These are phyloP conservation scores for Sapria himalayana DNA, from an alignment of 345 rosid genomes.

Conservation along the genomic window DNA sequence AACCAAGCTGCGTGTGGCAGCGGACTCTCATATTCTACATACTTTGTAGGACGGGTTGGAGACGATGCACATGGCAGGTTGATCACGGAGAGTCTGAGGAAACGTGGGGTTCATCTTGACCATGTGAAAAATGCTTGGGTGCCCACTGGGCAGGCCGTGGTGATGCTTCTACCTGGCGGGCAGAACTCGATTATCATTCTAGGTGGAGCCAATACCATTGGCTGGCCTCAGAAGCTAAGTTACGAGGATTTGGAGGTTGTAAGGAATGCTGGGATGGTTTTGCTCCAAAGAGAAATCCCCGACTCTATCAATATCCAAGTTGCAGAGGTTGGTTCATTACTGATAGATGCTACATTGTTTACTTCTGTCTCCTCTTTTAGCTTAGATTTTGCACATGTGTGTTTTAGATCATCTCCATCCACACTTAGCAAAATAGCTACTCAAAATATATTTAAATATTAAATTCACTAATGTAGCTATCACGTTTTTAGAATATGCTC, in stretches of 20 bases:
- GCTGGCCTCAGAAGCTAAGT: conserved; percentile 44
- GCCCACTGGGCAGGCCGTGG: conserved; percentile 95
- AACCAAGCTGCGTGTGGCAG: conserved; percentile 90
- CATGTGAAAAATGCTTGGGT: conserved; percentile 21
- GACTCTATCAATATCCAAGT: conserved; percentile 77
- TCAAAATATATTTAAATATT: too few relatives aligned
- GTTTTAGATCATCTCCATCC: too few relatives aligned
- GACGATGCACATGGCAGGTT: conserved; percentile 67
- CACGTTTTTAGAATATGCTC: too few relatives aligned
- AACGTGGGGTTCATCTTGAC: conserved; percentile 44
- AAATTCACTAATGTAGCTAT: too few relatives aligned
- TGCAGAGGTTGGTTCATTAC: conserved; percentile 38
- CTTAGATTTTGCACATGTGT: too few relatives aligned
- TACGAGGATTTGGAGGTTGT: conserved; percentile 42
- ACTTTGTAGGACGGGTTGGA: conserved; percentile 64
- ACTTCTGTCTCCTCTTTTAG: not conserved
- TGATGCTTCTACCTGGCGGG: conserved; percentile 77
- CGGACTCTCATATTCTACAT: conserved; percentile 52
- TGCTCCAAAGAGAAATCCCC: conserved; percentile 88
- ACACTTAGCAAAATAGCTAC: too few relatives aligned
- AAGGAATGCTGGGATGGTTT: conserved; percentile 62
- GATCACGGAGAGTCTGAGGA: conserved; percentile 34
- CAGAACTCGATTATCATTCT: conserved; percentile 85
- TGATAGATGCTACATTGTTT: not conserved
- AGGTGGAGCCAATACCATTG: conserved; percentile 74